phyloP scores from a whole-genome alignment of 2,329 filamentous ascomycete genomes.

The Colletotrichum limetticola region DNA sequence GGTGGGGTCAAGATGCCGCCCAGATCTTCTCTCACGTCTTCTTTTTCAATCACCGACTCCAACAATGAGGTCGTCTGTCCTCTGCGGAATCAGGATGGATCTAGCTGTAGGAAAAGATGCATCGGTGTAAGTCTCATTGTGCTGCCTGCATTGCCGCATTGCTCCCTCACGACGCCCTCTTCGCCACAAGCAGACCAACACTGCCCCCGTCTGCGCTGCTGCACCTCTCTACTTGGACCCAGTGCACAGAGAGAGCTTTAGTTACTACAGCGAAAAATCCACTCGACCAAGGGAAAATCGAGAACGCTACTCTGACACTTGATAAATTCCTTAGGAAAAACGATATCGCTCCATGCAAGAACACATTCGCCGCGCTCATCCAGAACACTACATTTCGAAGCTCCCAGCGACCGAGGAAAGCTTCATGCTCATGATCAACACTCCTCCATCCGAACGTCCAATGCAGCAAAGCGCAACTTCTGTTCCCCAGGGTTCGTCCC shows the following conservation, averaged over 20 bases:
- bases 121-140: slow-evolving; percentile 82
- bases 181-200: slow-evolving; percentile 14
- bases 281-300: slow-evolving; percentile 2
- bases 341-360: slow-evolving; percentile 99
- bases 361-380: slow-evolving; percentile 96
- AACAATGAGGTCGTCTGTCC: slow-evolving; percentile 98
- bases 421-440: slow-evolving; percentile 96
- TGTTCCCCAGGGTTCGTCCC: slow-evolving; percentile 34
- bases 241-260: slow-evolving; percentile 21
- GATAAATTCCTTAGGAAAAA: slow-evolving; percentile 76
- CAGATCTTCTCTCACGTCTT: slow-evolving; percentile 85
- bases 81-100: slow-evolving; percentile 94
- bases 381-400: slow-evolving; percentile 97
- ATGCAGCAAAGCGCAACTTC: slow-evolving; percentile 45
- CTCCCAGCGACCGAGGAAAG: slow-evolving; percentile 97
- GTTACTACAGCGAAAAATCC: slow-evolving; percentile 17
- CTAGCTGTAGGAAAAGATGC: slow-evolving; percentile 96
- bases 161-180: slow-evolving; percentile 13
- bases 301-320: slow-evolving; percentile 39
- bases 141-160: slow-evolving; percentile 2
- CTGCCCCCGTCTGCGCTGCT: background rate
- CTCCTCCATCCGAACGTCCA: slow-evolving; percentile 71
- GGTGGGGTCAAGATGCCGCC: slow-evolving; percentile 85
- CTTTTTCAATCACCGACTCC: slow-evolving; percentile 90
- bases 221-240: slow-evolving; percentile 3